Evolutionary conservation across 106 monocot genomes (phyloP), one percentile per base, ranked within the genome.

Genomic region (Xerophyta viscosa): DNA sequence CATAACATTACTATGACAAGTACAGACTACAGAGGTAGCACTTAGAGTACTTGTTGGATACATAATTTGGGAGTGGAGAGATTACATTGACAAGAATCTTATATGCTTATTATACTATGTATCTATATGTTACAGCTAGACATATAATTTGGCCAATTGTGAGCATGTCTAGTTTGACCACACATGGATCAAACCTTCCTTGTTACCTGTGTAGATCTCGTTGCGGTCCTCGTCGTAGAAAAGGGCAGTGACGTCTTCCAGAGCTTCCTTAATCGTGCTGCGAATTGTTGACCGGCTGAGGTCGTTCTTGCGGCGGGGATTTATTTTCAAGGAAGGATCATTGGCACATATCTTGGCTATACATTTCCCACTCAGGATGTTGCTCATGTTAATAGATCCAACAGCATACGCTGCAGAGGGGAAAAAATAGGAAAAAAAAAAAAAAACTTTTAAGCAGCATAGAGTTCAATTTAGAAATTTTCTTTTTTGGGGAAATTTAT

Each of bases 191-290:
- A 86, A 48, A 24, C 86, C 80, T 61, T 80, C 72, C 48, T 74
- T 74, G 73, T 80, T 86, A 22, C 86, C 80, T 0, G 80, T 81
- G 62, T 86, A 86, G 53, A 86, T 86, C 60, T 86, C 79, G 24
- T 86, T 86, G 57, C 76, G 42, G 53, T 86, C 80, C 70, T 86
- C 86, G n/a, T 86, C 80, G 19, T 86, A 86, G 74, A 77, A 86
- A 30, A 86, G 64, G 2, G 86, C 86, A 0, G 86, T 81, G 8
- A 86, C 80, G 48, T 81, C 84, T 46, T 84, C 84, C 0, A 84
- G 71, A 0, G 84, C 84, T 57, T 84, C 84, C 31, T 31, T 37
- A n/a, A 79, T 69, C 1, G 79, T 74, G 65, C 79, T 79, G 28
- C 65, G 23, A 6, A 79, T 66, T n/a, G 54, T 53, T 19, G 64